Evolutionary conservation across 306 rosid species (phyloP), one percentile per base, ranked within the genome.

Genomic region (Cucumis cinereus): DNA sequence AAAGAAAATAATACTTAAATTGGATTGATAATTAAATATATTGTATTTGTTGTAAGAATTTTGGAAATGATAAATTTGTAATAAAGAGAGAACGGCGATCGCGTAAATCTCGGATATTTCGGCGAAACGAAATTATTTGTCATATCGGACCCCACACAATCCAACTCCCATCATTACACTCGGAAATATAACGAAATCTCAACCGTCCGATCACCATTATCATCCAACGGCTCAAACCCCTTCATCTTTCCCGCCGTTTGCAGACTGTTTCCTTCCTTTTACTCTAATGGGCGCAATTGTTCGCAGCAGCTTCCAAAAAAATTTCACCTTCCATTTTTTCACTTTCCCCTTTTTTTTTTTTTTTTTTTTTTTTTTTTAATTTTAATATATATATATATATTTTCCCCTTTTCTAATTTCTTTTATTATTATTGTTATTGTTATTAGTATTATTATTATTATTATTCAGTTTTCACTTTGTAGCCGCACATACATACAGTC

Each of bases 121-220:
- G 75, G 75, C 75, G 58, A 70, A 70, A 70, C 53, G 75, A 70
- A 68, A 23, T 43, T 40, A 70, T 45, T 43, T 70, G 75, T 45
- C 75, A 57, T 70, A 23, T 70, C 58, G 75, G 75, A 24, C 75
- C 75, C 75, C 75, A 70, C 75, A 70, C 75, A 70, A 70, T 70
- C 75, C 75, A 70, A 70, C 40, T 43, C 50, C 52, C 20, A 43
- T 70, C 53, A 68, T 68, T 23, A 41, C n/a, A 16, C 35, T 12
- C 12, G 7, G 1, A 43, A 68, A 40, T 12, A 1, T 9, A 38
- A 20, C 74, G 7, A 13, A 45, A 70, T 69, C 5, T 24, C 40
- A 1, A 15, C 58, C 75, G 75, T 70, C 23, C 22, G 23, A 70
- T 70, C 57, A 47, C 7, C 22, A 49, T 4, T 3, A 8, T 0